Base-by-base conservation (phyloP, 176 grass and related monocot species). In the Hordeum marinum region DNA sequence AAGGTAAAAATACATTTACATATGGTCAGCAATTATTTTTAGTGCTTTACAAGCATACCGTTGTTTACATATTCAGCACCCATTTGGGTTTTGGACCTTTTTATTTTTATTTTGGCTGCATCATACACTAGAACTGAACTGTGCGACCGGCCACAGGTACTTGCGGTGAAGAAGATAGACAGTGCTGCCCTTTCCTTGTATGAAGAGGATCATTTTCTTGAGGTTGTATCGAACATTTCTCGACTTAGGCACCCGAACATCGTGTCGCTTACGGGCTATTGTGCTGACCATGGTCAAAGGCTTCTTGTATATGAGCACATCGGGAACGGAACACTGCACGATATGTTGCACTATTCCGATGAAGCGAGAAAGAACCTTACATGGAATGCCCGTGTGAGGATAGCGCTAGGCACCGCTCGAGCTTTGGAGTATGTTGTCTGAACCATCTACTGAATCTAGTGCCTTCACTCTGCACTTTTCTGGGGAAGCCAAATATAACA, bases 161-260 rank as follows among this genome's bases (percentile, higher is more conserved):
- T 99, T 61, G 91, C 90, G 23, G 88, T 92, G 46, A 99, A 99
- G 70, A 99, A 99, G 86, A 93, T 99, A 32, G 97, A 99, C 70
- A 96, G 97, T 59, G 91, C 90, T 0, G 68, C 90, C 8, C 83
- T 96, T 74, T 99, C 93, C 14, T 83, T 99, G 83, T 94, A 99
- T 70, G 97, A 99, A 55, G 94, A 99, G 62, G 91, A 99, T 48
- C 95, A 83, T 12, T 99, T 99, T 87, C 87, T 99, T 14, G 94
- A 94, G 85, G 97, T 84, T 77, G 82, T 96, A 68, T 91, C 93
- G 1, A 99, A 84, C 82, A 96, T 99, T 32, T 94, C 90, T 10
- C 90, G 90, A 58, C 86, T 96, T 65, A 92, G 90, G 50, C 97
- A 99, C 45, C 91, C 93, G 9, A 99, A 96, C 75, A 94, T 99